Base-by-base conservation (phyloP, 148 eudicot genomes). In the Persicaria maculosa region DNA sequence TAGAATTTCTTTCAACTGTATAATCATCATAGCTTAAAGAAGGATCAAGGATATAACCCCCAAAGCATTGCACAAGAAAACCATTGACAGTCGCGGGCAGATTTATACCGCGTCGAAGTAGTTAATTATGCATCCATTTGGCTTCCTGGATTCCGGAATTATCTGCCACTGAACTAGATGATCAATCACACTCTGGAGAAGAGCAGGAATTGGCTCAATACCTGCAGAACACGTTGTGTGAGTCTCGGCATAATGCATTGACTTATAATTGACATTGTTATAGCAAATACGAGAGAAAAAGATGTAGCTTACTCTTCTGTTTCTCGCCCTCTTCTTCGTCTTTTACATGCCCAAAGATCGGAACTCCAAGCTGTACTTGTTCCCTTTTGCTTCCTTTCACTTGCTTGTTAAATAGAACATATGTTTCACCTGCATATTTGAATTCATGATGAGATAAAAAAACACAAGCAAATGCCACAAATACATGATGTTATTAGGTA, bases 321-420 rank as follows among this genome's bases (percentile, higher is more conserved):
- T 77, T 69, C 14, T 83, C 80, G 74, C 75, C 76, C 25, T 78
- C 74, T 71, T 82, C 77, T 57, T 89, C 94, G 17, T 90, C 90
- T 82, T 90, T 84, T 50, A 90, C 77, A n/a, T 82, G 90, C 72
- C 88, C 94, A 61, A 92, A 95, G 72, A 92, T 82, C 20, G 97
- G 97, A 80, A 88, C 85, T n/a, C 99, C 99, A 46, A 95, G 86
- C 82, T 95, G 97, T 83, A 95, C 86, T 76, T 92, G 87, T 81
- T 95, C 97, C 86, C 97, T 89, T 81, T 90, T 92, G 80, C 84
- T 95, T 40, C 90, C 90, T 83, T 90, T 95, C 55, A 80, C 77
- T 76, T 90, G 94, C 84, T 90, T 91, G 87, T 95, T 92, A 81
- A 92, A 92, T 76, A 86, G 54, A 68, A 92, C 81, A 79, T 87